Conservation (phyloP, 108 stramenopile species). For the Skeletonema menzelii region DNA sequence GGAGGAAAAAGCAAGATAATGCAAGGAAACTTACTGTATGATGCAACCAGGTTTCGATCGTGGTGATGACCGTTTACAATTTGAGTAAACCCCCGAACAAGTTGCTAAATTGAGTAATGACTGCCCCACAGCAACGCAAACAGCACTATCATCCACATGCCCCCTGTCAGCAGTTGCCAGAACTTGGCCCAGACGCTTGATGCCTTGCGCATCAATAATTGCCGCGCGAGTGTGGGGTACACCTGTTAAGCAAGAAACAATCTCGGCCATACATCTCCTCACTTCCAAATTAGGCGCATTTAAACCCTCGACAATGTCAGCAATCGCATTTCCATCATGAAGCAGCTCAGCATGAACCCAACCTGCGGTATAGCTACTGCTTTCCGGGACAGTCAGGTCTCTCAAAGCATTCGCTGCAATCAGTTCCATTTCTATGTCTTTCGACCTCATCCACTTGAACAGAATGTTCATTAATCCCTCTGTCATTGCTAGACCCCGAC, state of each 20-base stretch:
- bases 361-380: constrained; percentile 59
- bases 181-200: constrained; percentile 52
- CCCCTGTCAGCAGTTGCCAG: constrained; percentile 32
- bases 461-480: constrained; percentile 59
- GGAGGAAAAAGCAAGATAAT: not conserved
- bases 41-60: constrained; percentile 25
- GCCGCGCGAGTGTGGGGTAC: constrained; percentile 69
- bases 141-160: constrained; percentile 30
- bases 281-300: constrained; percentile 35
- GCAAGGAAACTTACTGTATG: constrained; percentile 43
- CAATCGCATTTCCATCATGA: constrained; percentile 53
- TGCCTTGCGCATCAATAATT: constrained; percentile 54
- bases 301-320: constrained; percentile 43
- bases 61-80: constrained; percentile 4
- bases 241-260: constrained; percentile 57
- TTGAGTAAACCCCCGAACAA: constrained; percentile 50
- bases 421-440: constrained; percentile 32
- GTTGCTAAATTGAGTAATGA: constrained; percentile 61
- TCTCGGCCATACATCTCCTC: constrained; percentile 53
- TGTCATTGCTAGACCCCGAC: constrained; percentile 58
- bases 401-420: constrained; percentile 55
- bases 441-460: constrained; percentile 59
- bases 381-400: constrained; percentile 52
- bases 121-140: constrained; percentile 51
- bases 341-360: constrained; percentile 80